Percentiles rank a stretch among this genome's conserved stretches.
These are phyloP conservation scores for Pseudogymnoascus sp. DNA, from an alignment of 2,329 filamentous ascomycete species.

Conservation along the genomic window DNA sequence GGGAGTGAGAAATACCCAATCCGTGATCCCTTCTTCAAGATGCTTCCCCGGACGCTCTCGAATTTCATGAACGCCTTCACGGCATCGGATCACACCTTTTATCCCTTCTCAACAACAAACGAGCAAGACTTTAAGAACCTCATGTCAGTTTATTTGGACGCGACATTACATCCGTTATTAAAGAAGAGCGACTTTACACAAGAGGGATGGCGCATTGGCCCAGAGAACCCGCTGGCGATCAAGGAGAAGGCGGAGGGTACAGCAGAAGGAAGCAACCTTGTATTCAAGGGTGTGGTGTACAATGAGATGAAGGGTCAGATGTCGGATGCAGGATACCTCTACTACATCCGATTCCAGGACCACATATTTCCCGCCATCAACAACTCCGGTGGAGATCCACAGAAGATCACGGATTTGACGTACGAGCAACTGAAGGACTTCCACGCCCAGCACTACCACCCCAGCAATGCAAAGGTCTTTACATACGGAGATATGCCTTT, in stretches of 20 bases:
- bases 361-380: conserved; percentile 90
- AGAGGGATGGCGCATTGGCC: conserved; percentile 93
- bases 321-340: conserved; percentile 93
- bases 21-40: conserved; percentile 98
- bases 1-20: conserved; percentile 96
- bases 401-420: conserved; percentile 92
- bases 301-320: conserved; percentile 99
- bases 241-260: conserved; percentile 33
- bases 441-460: conserved; percentile 90
- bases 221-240: conserved; percentile 64
- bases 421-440: conserved; percentile 84
- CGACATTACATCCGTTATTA: conserved; percentile 80
- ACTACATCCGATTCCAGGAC: conserved; percentile 91
- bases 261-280: conserved; percentile 57
- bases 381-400: conserved; percentile 93
- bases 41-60: conserved; percentile 94
- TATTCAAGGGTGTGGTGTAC: conserved; percentile 97
- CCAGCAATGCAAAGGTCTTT: conserved; percentile 91
- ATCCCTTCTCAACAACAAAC: conserved; percentile 96
- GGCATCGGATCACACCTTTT: conserved; percentile 90
- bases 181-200: conserved; percentile 90
- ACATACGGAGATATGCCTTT: conserved; percentile 93
- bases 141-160: conserved; percentile 92
- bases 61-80: conserved; percentile 99
- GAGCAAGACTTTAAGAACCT: conserved; percentile 91